Percentiles rank a stretch among this genome's conserved stretches.
Conservation (phyloP, 1,284 basidiomycete species). For the Pseudozyma pruni region DNA sequence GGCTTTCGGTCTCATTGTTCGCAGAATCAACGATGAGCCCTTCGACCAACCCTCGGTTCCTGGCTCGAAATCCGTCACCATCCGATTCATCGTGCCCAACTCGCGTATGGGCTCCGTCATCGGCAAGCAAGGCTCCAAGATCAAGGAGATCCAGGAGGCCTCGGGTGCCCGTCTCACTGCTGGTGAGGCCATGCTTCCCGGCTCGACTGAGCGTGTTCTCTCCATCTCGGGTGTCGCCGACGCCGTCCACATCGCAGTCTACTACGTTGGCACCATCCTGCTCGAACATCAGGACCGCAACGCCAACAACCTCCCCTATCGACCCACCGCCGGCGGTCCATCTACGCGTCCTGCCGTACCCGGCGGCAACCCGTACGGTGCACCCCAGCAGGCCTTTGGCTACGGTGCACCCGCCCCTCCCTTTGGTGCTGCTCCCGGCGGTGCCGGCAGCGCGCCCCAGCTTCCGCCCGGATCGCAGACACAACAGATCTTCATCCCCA, state of each 20-base stretch:
- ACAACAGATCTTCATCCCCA: conserved; percentile 98
- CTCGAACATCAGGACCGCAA: conserved; percentile 86
- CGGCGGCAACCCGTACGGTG: conserved; percentile 18
- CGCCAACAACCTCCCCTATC: conserved; percentile 67
- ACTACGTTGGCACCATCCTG: conserved; percentile 96
- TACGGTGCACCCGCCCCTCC: conserved; percentile 28
- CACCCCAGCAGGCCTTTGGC: conserved; percentile 35
- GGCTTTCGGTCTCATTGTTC: conserved; percentile 98
- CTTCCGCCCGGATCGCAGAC: conserved; percentile 79
- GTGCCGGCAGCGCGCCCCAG: conserved; percentile 61
- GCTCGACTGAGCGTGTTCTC: conserved; percentile 91
- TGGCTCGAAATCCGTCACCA: conserved; percentile 95
- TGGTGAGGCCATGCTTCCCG: conserved; percentile 96
- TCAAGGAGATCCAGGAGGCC: conserved; percentile 99
- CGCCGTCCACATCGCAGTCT: conserved; percentile 98
- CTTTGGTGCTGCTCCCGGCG: conserved; percentile 27
- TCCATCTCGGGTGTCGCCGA: conserved; percentile 99
- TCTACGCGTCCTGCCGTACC: conserved; percentile 22
- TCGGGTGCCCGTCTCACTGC: conserved; percentile 95
- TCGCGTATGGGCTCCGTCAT: conserved; percentile 99
- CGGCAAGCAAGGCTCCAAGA: conserved; percentile 95
- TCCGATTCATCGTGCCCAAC: conserved; percentile 97
- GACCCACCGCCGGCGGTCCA: conserved; percentile 60
- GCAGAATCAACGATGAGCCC: conserved; percentile 98
- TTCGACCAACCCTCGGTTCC: conserved; percentile 97